phyloP scores from a whole-genome alignment of 2,329 filamentous ascomycete species.

The Ascochyta viciae-villosae region DNA sequence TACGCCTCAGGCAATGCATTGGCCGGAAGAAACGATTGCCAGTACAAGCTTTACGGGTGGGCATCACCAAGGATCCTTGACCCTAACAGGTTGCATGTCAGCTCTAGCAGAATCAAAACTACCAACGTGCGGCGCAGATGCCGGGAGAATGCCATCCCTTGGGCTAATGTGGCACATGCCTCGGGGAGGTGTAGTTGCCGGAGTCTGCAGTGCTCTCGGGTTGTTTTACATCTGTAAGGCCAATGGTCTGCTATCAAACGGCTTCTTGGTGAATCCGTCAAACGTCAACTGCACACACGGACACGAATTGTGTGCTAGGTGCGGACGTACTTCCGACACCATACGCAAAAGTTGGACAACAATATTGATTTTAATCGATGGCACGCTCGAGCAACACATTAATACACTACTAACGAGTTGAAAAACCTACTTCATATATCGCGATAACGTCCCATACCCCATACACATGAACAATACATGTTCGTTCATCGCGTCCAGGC shows the following conservation, averaged over 20 bases:
- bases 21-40: slow-evolving; percentile 25
- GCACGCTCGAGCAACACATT: slow-evolving; percentile 35
- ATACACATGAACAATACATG: slow-evolving; percentile 44
- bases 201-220: not conserved
- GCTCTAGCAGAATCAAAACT: slow-evolving; percentile 17
- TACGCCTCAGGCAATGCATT: slow-evolving; percentile 30
- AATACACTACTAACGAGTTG: slow-evolving; percentile 37
- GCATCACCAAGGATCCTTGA: slow-evolving; percentile 16
- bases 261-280: not conserved
- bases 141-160: slow-evolving; percentile 21
- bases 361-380: slow-evolving; percentile 29
- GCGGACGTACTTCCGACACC: not conserved
- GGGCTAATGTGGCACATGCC: slow-evolving; percentile 5
- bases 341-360: slow-evolving; percentile 18
- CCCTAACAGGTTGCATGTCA: slow-evolving; percentile 35
- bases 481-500: slow-evolving; percentile 23
- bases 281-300: slow-evolving; percentile 21
- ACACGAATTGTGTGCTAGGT: not conserved
- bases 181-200: slow-evolving; percentile 8
- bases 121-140: slow-evolving; percentile 26
- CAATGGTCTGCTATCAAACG: slow-evolving; percentile 1
- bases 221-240: slow-evolving; percentile 8
- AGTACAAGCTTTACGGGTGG: slow-evolving; percentile 26
- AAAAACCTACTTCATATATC: slow-evolving; percentile 37
- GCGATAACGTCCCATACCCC: slow-evolving; percentile 28